A percentile compares a stretch with the other conserved stretches of the same genome.
phyloP scores from a whole-genome alignment of 345 rosid species.

The Sonneratia caseolaris region DNA sequence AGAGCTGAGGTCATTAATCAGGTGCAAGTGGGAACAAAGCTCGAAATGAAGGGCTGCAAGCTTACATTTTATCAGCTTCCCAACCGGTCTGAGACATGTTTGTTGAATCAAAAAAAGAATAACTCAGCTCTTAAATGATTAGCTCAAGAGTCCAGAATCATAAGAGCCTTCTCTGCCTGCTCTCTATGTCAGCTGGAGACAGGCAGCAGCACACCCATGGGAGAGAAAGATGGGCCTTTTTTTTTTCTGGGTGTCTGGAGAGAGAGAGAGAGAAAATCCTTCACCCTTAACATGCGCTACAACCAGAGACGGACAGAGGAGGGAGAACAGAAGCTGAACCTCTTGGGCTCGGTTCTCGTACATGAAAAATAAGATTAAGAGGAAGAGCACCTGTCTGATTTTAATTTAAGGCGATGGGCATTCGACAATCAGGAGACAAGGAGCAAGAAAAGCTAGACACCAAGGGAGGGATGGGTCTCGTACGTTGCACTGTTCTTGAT shows the following conservation, averaged over 20 bases:
- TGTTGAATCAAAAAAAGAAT: not conserved
- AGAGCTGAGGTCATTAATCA: too few species aligned
- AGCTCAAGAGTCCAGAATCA: not conserved
- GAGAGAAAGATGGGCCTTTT: not conserved
- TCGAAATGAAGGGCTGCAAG: not conserved
- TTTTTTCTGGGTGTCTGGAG: not conserved
- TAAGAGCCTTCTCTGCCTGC: not conserved
- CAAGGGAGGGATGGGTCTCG: not conserved
- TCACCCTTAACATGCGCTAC: not conserved
- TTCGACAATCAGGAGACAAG: too few species aligned
- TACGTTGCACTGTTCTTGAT: too few species aligned
- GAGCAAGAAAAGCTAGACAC: not conserved
- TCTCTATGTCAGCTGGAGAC: conserved; percentile 4
- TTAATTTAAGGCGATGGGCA: too few species aligned
- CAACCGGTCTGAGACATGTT: conserved; percentile 88
- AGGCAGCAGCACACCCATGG: not conserved
- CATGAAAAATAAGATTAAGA: not conserved
- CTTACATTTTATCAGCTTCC: conserved; percentile 99
- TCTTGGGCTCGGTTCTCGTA: not conserved
- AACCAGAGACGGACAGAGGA: not conserved
- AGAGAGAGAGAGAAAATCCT: not conserved
- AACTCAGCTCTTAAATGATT: not conserved
- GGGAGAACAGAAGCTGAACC: conserved; percentile 10
- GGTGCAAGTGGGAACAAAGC: too few species aligned
- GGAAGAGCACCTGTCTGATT: too few species aligned